These are phyloP conservation scores for Lojkania enalia DNA, from an alignment of 2,329 filamentous ascomycete species.

Conservation along the genomic window DNA sequence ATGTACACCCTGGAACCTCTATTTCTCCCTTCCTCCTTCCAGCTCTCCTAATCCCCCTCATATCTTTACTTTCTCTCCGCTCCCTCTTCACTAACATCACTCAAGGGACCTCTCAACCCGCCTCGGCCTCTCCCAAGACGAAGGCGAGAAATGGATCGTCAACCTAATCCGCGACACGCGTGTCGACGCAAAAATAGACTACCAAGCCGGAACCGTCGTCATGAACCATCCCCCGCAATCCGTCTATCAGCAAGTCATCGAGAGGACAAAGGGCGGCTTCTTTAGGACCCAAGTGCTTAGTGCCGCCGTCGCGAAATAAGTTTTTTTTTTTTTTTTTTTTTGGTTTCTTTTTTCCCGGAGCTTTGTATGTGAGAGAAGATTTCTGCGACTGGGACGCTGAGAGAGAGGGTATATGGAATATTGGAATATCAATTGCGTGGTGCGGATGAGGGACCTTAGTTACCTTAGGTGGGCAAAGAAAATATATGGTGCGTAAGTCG, in stretches of 20 bases:
- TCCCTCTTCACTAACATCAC: slow-evolving; percentile 16
- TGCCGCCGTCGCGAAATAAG: slow-evolving; percentile 55
- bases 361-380: too few species aligned
- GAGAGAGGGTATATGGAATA: too few species aligned
- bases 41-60: slow-evolving; percentile 5
- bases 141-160: slow-evolving; percentile 99
- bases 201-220: slow-evolving; percentile 95
- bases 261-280: slow-evolving; percentile 98
- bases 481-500: too few species aligned
- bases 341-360: too few species aligned
- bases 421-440: too few species aligned
- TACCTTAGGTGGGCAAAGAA: too few species aligned
- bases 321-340: too few species aligned
- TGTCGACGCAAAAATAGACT: slow-evolving; percentile 98
- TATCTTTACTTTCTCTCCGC: background rate
- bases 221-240: slow-evolving; percentile 99
- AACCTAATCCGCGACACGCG: slow-evolving; percentile 98
- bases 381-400: too few species aligned
- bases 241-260: slow-evolving; percentile 98
- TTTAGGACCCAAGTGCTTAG: slow-evolving; percentile 96
- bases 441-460: too few species aligned
- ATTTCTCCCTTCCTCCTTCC: background rate
- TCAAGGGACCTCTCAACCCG: slow-evolving; percentile 83
- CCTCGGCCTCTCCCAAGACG: slow-evolving; percentile 87
- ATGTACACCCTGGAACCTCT: background rate